phyloP scores from a whole-genome alignment of 2,329 filamentous ascomycete genomes.

The Aspergillus sclerotialis region DNA sequence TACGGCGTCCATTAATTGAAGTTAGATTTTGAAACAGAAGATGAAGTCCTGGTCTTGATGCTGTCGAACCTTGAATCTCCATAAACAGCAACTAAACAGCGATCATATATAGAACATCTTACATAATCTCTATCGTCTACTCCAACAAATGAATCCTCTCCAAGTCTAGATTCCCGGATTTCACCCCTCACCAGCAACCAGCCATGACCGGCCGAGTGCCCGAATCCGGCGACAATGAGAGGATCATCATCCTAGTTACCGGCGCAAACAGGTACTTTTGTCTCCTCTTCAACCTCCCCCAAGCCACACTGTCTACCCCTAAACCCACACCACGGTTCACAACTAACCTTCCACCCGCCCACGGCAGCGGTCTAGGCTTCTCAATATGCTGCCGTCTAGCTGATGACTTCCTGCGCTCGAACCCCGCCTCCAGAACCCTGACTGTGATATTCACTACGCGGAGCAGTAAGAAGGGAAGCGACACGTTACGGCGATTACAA shows the following conservation, averaged over 20 bases:
- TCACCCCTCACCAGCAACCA: no score
- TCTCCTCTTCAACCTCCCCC: no score
- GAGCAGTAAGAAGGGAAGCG: constrained; percentile 62
- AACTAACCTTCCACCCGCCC: constrained; percentile 4
- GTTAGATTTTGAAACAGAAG: no score
- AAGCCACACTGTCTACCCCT: neutral
- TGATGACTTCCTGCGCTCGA: constrained; percentile 74
- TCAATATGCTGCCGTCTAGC: constrained; percentile 77
- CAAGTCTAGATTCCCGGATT: no score
- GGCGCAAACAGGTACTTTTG: constrained; percentile 85
- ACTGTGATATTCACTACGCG: constrained; percentile 80
- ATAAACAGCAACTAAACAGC: no score
- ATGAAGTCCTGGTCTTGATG: no score
- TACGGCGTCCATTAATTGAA: no score
- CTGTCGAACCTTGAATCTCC: no score
- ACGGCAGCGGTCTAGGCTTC: constrained; percentile 72
- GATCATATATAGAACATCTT: no score
- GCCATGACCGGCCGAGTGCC: neutral
- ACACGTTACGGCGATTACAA: constrained; percentile 61
- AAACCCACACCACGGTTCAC: neutral
- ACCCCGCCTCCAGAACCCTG: constrained; percentile 61
- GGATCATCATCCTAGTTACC: constrained; percentile 60
- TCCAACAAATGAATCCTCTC: no score
- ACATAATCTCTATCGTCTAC: no score
- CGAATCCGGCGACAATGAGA: constrained; percentile 9